These are phyloP conservation scores for Chrysopogon serrulatus DNA, from an alignment of 176 grass and related monocot genomes.

Conservation along the genomic window DNA sequence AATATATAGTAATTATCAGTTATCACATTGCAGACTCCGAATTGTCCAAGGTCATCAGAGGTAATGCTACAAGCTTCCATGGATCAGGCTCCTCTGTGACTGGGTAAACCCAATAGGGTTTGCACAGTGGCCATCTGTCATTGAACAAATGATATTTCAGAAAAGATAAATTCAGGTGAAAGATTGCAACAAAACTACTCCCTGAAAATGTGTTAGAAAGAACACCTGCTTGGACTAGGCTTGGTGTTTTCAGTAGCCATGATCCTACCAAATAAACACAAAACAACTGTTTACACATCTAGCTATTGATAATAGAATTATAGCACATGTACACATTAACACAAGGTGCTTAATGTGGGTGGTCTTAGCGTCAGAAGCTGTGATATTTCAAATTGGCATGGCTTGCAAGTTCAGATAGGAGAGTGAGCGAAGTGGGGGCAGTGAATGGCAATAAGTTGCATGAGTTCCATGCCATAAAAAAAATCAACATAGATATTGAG, in stretches of 20 bases:
- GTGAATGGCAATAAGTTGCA: neutral
- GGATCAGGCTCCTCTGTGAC: neutral
- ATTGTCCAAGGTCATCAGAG: no score
- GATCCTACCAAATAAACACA: neutral
- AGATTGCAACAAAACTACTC: no score
- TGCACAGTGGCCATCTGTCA: neutral
- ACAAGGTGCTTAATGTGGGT: neutral
- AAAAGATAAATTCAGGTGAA: neutral
- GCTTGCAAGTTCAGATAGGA: neutral
- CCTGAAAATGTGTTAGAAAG: neutral
- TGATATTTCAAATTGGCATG: neutral
- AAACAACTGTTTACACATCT: neutral
- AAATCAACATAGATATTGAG: neutral
- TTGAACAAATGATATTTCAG: neutral
- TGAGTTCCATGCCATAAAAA: no score
- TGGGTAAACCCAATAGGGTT: neutral
- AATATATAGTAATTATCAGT: no score
- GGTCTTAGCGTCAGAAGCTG: neutral
- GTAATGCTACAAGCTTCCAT: no score
- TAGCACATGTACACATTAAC: neutral
- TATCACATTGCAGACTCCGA: no score
- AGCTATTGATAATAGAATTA: neutral
- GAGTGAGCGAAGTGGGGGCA: neutral
- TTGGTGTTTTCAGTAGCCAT: neutral
- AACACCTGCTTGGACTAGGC: neutral